Conservation (phyloP, 139 green algal species). For the Haematococcus sp. region DNA sequence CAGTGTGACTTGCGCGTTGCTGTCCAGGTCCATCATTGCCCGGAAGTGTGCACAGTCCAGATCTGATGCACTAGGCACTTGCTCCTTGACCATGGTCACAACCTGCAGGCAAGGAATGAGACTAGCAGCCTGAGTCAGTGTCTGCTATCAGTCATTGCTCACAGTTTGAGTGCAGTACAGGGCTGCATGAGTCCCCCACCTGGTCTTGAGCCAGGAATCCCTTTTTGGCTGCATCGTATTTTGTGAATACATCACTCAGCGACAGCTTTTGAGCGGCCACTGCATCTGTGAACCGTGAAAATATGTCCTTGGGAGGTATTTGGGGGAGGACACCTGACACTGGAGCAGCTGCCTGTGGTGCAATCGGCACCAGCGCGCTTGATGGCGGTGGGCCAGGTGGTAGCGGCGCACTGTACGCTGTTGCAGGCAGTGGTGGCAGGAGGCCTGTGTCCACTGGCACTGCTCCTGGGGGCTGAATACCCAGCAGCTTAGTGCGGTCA, state of each 20-base stretch:
- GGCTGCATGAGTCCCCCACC: too few relatives aligned
- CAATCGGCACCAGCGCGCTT: not conserved
- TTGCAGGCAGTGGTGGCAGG: not conserved
- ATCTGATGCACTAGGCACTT: not conserved
- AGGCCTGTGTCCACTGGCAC: not conserved
- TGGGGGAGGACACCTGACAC: not conserved
- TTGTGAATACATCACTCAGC: not conserved
- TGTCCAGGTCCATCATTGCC: constrained; percentile 2
- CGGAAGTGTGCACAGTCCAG: constrained; percentile 1
- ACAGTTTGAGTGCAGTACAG: too few relatives aligned
- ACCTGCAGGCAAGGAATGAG: too few relatives aligned
- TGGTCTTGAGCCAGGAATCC: not conserved
- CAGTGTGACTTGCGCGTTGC: not conserved
- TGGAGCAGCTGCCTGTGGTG: not conserved
- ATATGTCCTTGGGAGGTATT: constrained; percentile 2
- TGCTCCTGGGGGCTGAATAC: not conserved
- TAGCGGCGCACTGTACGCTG: not conserved
- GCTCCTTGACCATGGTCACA: not conserved
- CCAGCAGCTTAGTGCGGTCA: constrained; percentile 5
- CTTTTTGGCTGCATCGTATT: not conserved
- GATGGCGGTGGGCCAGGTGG: not conserved
- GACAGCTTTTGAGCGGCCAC: not conserved
- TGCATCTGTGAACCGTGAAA: not conserved
- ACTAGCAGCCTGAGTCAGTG: too few relatives aligned
- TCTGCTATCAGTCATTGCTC: too few relatives aligned